Conservation (phyloP, 805 yeast species). For the Vanderwaltozyma verrucispora region DNA sequence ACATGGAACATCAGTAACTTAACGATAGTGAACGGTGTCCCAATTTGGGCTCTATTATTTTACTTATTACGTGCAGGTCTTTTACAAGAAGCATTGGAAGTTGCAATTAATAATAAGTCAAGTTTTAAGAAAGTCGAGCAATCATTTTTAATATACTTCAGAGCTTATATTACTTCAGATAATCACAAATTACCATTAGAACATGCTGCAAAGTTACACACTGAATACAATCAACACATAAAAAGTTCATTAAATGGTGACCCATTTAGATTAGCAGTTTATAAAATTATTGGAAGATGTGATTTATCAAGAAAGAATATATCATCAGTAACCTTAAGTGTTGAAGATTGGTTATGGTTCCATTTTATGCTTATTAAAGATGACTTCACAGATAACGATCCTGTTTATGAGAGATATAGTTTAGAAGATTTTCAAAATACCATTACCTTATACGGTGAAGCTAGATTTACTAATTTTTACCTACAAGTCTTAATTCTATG, state of each 20-base stretch:
- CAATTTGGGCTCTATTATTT: conserved; percentile 90
- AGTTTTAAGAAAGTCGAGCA: conserved; percentile 79
- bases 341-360: conserved; percentile 97
- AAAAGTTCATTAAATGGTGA: conserved; percentile 60
- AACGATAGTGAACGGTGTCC: conserved; percentile 67
- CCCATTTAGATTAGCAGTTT: conserved; percentile 83
- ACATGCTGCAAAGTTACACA: conserved; percentile 54
- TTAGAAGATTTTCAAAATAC: conserved; percentile 64
- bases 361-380: conserved; percentile 75
- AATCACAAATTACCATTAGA: conserved; percentile 53
- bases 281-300: conserved; percentile 86
- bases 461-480: conserved; percentile 61
- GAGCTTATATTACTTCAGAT: conserved; percentile 51
- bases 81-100: conserved; percentile 62
- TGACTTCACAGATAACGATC: conserved; percentile 37
- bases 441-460: conserved; percentile 63
- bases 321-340: conserved; percentile 61
- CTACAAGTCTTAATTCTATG: conserved; percentile 62
- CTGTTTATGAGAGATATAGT: conserved; percentile 61
- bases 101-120: conserved; percentile 52
- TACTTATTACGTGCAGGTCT: conserved; percentile 81
- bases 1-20: conserved; percentile 45
- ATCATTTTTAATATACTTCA: conserved; percentile 69
- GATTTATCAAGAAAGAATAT: conserved; percentile 56
- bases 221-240: conserved; percentile 79